These are phyloP conservation scores for Calonectria naviculata DNA, from an alignment of 2,329 filamentous ascomycete genomes.

Conservation along the genomic window DNA sequence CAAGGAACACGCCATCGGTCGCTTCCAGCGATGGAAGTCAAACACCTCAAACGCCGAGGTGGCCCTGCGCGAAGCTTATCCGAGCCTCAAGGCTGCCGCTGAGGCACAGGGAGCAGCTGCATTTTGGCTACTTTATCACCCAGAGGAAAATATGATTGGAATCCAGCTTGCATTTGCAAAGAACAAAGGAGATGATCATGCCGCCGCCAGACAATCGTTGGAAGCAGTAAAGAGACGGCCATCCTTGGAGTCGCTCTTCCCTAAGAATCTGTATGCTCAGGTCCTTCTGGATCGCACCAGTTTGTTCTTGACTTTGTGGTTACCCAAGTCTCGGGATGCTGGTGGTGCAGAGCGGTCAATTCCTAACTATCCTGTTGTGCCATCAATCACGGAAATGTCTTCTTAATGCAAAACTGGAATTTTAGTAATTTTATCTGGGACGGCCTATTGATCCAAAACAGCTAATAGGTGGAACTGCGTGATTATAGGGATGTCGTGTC, in stretches of 20 bases:
- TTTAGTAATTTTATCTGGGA: too few relatives aligned
- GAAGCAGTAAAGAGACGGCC: not conserved
- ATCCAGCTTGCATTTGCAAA: slow-evolving; percentile 30
- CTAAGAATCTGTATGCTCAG: slow-evolving; percentile 18
- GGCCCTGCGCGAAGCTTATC: slow-evolving; percentile 32
- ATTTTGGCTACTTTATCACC: slow-evolving; percentile 31
- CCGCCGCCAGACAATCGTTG: not conserved
- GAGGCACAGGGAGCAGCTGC: slow-evolving; percentile 23
- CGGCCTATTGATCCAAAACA: too few relatives aligned
- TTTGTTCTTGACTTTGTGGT: slow-evolving; percentile 27
- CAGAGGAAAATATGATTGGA: slow-evolving; percentile 26
- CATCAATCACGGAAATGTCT: not conserved
- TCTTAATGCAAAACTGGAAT: too few relatives aligned
- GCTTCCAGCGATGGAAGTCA: slow-evolving; percentile 35
- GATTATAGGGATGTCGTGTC: too few relatives aligned
- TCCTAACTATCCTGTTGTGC: not conserved
- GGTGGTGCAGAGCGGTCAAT: not conserved
- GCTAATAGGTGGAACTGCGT: too few relatives aligned
- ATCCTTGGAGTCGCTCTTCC: slow-evolving; percentile 20
- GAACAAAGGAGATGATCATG: not conserved
- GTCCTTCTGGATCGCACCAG: slow-evolving; percentile 23
- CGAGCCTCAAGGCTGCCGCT: slow-evolving; percentile 27
- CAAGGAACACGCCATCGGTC: slow-evolving; percentile 20
- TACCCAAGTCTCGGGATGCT: slow-evolving; percentile 12
- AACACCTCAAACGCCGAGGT: slow-evolving; percentile 15